Evolutionary conservation across 495 filamentous ascomycete species (phyloP), one percentile per base, ranked within the genome.

Genomic region (Penicillium fimorum): DNA sequence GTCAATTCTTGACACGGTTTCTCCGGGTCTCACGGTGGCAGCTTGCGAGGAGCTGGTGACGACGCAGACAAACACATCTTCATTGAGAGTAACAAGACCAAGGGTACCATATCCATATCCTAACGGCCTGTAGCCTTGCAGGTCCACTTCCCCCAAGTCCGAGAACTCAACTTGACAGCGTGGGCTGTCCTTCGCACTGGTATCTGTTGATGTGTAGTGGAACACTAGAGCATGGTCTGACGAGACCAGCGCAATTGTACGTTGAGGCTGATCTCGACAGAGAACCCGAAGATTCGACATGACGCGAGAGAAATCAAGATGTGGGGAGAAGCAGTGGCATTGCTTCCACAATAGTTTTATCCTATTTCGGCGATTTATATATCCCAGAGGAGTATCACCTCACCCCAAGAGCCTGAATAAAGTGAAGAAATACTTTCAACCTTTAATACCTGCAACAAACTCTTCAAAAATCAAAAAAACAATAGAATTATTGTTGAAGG

Each of bases 11-110:
- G 91, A 87, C 20, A 97, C 87, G 7, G 84, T 89, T 77, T 98
- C 94, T 12, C 88, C 90, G 0, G 93, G 91, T 47, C 91, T 80
- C 37, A 96, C 82, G 18, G 82, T 87, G 33, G 94, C 95, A 18
- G 92, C 92, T 45, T 84, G 83, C 8, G 80, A 80, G 37, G 90
- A 86, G 40, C 82, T 79, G 38, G 85, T 95, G 27, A 98, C 86
- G n/a, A 96, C 87, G 60, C 91, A 94, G 18, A 98, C 79, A 65
- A 97, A 98, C 15, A 96, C 84, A 79, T 96, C 93, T 27, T 84
- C 79, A 45, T 83, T 82, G 46, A 97, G 79, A 2, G 92, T 92
- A 56, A 97, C 90, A 37, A 98, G 76, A 1, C 94, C 94, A 50
- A 98, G 80, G 2, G 92, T 97, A 30, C 94, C 94, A 62, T 91